Evolutionary conservation across 768 basidiomycete genomes (phyloP), one percentile per base, ranked within the genome.

Genomic region (Naganishia friedmannii): DNA sequence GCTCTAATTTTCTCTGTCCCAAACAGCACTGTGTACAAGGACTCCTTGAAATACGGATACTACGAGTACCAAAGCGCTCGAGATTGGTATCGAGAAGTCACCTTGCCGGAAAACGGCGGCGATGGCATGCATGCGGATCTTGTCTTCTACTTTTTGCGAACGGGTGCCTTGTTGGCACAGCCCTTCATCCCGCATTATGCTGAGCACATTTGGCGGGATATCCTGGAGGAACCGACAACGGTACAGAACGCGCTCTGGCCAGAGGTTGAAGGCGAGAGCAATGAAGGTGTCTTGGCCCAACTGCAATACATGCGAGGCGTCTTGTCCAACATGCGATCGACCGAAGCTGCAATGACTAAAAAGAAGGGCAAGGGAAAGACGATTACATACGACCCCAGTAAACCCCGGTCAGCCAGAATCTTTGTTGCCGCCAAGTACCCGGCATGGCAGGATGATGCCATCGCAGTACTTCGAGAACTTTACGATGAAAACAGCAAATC

Each of bases 11-110:
- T 53, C 67, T 48, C 26, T 57, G 9, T 65, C 54, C 1, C 19
- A 3, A 42, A 46, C 77, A 96, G 94, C 26, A 92, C 89, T 70
- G 87, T 90, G 80, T 99, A 90, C 88, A 99, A 98, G 82, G 92
- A 95, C 70, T 93, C 94, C 12, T 82, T 97, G 72, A 95, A 97
- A 82, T 89, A 86, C 73, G 95, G 94, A 56, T 95, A 97, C 83
- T 99, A 93, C 85, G 93, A 96, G 77, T 86, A 94, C 73, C 92
- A 97, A 80, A 89, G 87, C 60, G 85, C 88, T 1, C 90, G 96
- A 55, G 94, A 98, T 79, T 93, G 93, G 89, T 98, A 98, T 81
- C 91, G 93, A 69, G 90, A 93, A 78, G 91, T 95, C 63, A 93
- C 91, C 2, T 83, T 86, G 8, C 74, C 78, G 45, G 91, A 93